Evolutionary conservation across 768 basidiomycete genomes (phyloP).

Genomic region (Calocybe gangraenosa): DNA sequence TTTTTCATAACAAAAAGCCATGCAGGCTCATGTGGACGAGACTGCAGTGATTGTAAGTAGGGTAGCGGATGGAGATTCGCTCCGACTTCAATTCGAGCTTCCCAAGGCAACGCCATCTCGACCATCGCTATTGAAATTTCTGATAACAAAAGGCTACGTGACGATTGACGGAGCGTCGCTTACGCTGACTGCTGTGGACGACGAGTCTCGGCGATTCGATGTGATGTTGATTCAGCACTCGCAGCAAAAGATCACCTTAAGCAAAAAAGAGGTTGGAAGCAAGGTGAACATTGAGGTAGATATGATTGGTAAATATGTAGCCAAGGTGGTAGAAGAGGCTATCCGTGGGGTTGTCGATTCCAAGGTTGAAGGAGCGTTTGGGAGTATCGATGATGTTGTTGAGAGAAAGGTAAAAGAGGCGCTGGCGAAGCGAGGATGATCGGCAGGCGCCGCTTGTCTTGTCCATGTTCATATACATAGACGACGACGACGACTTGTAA

Average conservation of each 20-base stretch:
- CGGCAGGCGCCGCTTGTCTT: constrained; percentile 6
- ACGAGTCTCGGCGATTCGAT: constrained; percentile 59
- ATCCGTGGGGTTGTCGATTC: too few relatives aligned
- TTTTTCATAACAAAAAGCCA: background rate
- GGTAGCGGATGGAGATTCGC: constrained; percentile 78
- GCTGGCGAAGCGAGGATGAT: constrained; percentile 34
- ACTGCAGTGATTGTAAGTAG: constrained; percentile 73
- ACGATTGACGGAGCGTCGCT: constrained; percentile 93
- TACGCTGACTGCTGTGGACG: constrained; percentile 80
- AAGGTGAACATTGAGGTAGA: constrained; percentile 95
- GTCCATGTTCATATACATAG: too few relatives aligned
- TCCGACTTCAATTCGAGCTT: constrained; percentile 79
- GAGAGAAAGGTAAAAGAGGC: constrained; percentile 50
- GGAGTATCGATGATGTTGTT: constrained; percentile 17
- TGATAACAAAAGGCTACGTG: constrained; percentile 93
- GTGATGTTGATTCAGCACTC: constrained; percentile 97
- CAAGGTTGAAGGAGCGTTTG: constrained; percentile 47
- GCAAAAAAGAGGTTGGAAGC: constrained; percentile 67
- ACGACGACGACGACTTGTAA: too few relatives aligned
- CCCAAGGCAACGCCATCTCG: constrained; percentile 51
- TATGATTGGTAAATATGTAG: constrained; percentile 90
- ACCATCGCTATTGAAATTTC: constrained; percentile 69
- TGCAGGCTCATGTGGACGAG: constrained; percentile 88
- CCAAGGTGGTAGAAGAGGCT: constrained; percentile 66
- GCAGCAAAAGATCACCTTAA: constrained; percentile 81